Conservation (phyloP, 352 stramenopile genomes). For the Chrysophaeum taylorii region DNA sequence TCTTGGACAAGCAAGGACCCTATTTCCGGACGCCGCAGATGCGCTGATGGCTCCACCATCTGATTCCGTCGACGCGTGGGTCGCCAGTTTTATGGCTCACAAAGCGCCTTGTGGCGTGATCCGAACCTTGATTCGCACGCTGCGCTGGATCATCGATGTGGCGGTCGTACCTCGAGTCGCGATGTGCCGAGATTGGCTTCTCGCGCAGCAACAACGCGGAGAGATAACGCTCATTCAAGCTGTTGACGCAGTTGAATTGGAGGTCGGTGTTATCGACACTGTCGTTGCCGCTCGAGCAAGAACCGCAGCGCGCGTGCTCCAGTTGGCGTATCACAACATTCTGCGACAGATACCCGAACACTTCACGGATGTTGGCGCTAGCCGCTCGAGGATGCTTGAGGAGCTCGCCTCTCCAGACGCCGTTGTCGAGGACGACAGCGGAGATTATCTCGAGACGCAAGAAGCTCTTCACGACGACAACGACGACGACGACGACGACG, state of each 20-base stretch:
- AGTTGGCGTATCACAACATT: neutral
- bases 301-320: neutral
- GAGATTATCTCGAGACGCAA: too few relatives aligned
- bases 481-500: neutral
- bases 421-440: neutral
- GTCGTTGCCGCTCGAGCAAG: neutral
- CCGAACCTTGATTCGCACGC: neutral
- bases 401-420: neutral
- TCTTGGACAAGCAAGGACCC: too few relatives aligned
- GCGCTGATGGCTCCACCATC: neutral
- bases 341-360: neutral
- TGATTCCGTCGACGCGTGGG: neutral
- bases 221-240: constrained; percentile 8
- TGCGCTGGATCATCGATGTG: constrained; percentile 5
- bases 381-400: neutral
- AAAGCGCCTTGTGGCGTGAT: neutral
- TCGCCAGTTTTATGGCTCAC: neutral
- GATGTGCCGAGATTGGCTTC: constrained; percentile 1
- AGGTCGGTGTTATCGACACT: neutral
- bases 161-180: neutral
- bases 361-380: neutral
- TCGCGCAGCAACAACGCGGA: constrained; percentile 8
- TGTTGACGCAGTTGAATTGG: neutral
- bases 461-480: neutral
- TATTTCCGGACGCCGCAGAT: neutral